Base-by-base conservation (phyloP, 345 rosid genomes). In the Noccaea caerulescens region DNA sequence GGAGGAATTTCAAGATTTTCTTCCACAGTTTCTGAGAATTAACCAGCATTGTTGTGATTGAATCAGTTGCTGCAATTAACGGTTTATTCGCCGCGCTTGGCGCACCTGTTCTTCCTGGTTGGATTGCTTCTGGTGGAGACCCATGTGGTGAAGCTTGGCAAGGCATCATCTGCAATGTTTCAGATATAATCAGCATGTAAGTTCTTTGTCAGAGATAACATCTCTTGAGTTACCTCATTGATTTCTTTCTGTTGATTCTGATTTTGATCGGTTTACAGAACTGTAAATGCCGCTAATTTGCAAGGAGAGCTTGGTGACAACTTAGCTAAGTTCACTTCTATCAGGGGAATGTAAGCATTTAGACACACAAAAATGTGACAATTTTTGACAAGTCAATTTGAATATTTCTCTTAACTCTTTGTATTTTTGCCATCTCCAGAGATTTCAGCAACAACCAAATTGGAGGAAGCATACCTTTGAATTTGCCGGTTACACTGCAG, bases 131-230 rank as follows among this genome's bases (percentile, higher is more conserved):
- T 44, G 98, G 70, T 44, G 99, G 99, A 84, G 99, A 94, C 79
- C 99, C 99, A 0, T 94, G 99, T 77, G 93, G 83, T 42, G 92
- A 88, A 75, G 69, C 76, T 53, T 91, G 99, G 98, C 99, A 94
- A 85, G 99, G 99, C 45, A 80, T 91, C 76, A 69, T 23, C 49
- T 94, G 99, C 65, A 85, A 85, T 63, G 86, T 50, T 57, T 81
- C 98, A 7, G 83, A 80, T 49, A 84, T 85, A 11, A 33, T 50
- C 27, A 79, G 83, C 71, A 89, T 91, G 97, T 89, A 80, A 46
- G 84, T 42, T 33, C 54, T 61, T 39, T 10, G 30, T 58, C 14
- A 7, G 0, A 16, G 10, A 8, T 51, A 39, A 3, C 23, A 3
- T 34, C 46, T 69, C 4, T 32, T 32, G 41, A 58, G 25, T 34